Evolutionary conservation across 2,329 filamentous ascomycete species (phyloP), one percentile per base, ranked within the genome.

Genomic region (Neonectria coccinea): DNA sequence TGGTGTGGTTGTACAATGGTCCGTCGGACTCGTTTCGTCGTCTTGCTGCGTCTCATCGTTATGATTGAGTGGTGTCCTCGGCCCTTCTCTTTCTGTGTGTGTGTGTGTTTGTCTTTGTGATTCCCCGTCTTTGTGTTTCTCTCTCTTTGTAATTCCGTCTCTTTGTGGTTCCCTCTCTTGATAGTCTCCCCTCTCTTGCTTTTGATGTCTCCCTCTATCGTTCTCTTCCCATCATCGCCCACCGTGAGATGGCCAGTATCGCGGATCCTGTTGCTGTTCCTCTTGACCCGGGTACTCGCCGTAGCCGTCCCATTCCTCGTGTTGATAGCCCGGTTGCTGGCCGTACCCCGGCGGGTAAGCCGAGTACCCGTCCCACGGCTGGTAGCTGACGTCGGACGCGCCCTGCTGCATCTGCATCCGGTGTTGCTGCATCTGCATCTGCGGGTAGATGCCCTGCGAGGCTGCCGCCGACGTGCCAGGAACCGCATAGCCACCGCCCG

Each of bases 401-500:
- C 50, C 29, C n/a, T 56, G 61, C 6, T 61, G 59, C 50, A 31
- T 39, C 36, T 33, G 48, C 48, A 36, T 33, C 29, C 27, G 50
- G 16, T 20, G 20, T 20, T 11, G 8, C 25, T 70, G 68, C 59
- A 56, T 52, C 39, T 45, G 60, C 61, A 29, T 45, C 36, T 64
- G 57, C 36, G 27, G 18, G 45, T 61, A 61, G 45, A 16, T 14
- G 54, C 55, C 47, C 61, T 68, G 70, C 54, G 69, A 71, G 45
- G 65, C 56, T 47, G 51, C 63, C 42, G 62, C 66, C 50, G 68
- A 58, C n/a, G 68, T 59, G 4, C 61, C 67, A 41, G 70, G 65
- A 33, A 56, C 67, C 48, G 64, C 71, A 69, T 74, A 74, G 69
- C 67, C 72, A 64, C 65, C 67, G 54, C 44, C 54, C 36, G 47